A percentile compares a stretch with the other conserved stretches of the same genome.
phyloP scores from a whole-genome alignment of 2,329 filamentous ascomycete species.

The Fusarium circinatum region DNA sequence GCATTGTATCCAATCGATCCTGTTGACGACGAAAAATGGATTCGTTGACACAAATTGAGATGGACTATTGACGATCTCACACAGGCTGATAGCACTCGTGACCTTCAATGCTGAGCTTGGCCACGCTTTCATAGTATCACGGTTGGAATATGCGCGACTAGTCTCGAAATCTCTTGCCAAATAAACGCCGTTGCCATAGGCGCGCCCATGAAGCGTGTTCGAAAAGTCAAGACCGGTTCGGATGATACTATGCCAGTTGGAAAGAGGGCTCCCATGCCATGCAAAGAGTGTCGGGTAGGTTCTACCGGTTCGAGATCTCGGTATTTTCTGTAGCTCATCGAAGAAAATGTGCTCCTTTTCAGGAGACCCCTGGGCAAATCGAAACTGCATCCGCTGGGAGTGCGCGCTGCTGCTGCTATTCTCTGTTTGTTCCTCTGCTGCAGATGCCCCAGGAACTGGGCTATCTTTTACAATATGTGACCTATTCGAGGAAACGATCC shows the following conservation, averaged over 20 bases:
- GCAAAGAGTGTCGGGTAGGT: slow-evolving; percentile 79
- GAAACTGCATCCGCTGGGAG: slow-evolving; percentile 77
- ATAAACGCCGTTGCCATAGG: slow-evolving; percentile 84
- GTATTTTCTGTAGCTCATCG: slow-evolving; percentile 61
- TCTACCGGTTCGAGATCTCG: slow-evolving; percentile 49
- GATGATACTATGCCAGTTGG: slow-evolving; percentile 92
- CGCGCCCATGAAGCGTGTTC: slow-evolving; percentile 69
- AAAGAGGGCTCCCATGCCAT: slow-evolving; percentile 82
- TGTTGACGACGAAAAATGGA: slow-evolving; percentile 77
- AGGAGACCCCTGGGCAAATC: slow-evolving; percentile 87
- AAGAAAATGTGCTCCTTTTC: slow-evolving; percentile 85
- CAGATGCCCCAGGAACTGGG: slow-evolving; percentile 36
- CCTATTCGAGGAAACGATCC: slow-evolving; percentile 90
- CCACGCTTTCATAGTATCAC: slow-evolving; percentile 59
- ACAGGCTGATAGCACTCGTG: slow-evolving; percentile 73
- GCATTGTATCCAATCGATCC: slow-evolving; percentile 89
- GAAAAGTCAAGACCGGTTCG: slow-evolving; percentile 82
- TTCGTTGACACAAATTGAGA: slow-evolving; percentile 62
- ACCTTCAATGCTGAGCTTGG: slow-evolving; percentile 72
- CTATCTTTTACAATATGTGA: slow-evolving; percentile 86
- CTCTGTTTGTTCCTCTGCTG: not conserved
- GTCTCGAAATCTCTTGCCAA: slow-evolving; percentile 61
- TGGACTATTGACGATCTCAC: slow-evolving; percentile 85
- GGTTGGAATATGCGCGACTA: slow-evolving; percentile 24
- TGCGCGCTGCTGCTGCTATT: slow-evolving; percentile 58